A percentile compares a stretch with the other conserved stretches of the same genome.
phyloP scores from a whole-genome alignment of 768 basidiomycete genomes.

The Tulasnella sp. region DNA sequence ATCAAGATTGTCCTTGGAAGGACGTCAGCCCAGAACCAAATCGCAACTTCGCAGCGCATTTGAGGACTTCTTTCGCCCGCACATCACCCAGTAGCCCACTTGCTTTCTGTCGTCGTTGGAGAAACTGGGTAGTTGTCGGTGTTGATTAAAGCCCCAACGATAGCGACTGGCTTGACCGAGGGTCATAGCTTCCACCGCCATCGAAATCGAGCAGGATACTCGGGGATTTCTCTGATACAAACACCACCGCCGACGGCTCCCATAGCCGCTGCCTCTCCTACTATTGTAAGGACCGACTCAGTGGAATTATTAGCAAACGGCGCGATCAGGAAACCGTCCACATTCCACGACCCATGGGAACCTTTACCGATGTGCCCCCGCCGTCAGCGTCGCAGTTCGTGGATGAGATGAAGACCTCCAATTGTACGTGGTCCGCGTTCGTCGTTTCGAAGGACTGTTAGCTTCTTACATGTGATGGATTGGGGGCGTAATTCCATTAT shows the following conservation, averaged over 20 bases:
- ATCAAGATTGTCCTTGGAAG: no score
- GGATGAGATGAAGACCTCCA: conserved; percentile 97
- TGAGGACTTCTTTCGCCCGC: no score
- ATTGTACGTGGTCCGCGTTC: conserved; percentile 63
- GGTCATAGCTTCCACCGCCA: neutral
- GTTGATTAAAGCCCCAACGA: neutral
- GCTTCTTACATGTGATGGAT: neutral
- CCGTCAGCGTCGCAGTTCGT: conserved; percentile 82
- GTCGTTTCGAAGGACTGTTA: neutral
- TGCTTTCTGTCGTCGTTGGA: no score
- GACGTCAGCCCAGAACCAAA: no score
- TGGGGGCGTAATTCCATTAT: neutral
- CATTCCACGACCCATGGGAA: conserved; percentile 24
- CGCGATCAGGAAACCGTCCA: neutral
- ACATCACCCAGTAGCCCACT: no score
- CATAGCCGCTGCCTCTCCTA: neutral
- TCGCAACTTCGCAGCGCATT: no score
- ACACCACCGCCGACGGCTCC: neutral
- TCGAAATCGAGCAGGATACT: neutral
- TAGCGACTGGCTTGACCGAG: neutral
- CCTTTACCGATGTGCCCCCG: neutral
- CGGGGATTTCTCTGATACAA: neutral
- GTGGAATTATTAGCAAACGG: neutral
- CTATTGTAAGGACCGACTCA: neutral
- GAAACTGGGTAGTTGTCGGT: no score